Evolutionary conservation across 1,284 basidiomycete species (phyloP).

Genomic region (Peniophora sp.): DNA sequence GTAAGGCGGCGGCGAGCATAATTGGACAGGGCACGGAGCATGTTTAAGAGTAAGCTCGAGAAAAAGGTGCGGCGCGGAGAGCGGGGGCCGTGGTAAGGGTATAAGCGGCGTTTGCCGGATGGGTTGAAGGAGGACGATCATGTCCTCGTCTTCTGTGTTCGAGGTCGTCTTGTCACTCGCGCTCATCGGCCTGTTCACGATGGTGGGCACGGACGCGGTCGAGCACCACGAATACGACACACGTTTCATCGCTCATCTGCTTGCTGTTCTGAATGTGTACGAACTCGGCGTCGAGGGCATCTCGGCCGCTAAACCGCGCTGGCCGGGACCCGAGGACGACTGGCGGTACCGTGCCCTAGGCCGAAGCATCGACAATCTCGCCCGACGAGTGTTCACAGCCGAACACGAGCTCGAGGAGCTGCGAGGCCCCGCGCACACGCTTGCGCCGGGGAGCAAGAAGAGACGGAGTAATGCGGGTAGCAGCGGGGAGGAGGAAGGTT

Average conservation of each 20-base stretch:
- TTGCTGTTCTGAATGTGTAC: constrained; percentile 31
- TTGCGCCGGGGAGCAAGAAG: constrained; percentile 34
- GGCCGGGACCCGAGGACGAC: constrained; percentile 55
- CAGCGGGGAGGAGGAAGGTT: constrained; percentile 4
- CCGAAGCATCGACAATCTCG: constrained; percentile 45
- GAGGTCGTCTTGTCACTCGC: too few species aligned
- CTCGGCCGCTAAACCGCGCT: constrained; percentile 41
- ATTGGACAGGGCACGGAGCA: too few species aligned
- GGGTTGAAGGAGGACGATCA: too few species aligned
- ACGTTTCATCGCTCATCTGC: constrained; percentile 29
- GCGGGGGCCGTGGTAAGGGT: too few species aligned
- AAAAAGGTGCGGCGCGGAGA: too few species aligned
- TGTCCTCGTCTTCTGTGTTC: too few species aligned
- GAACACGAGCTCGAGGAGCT: constrained; percentile 39
- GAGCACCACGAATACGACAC: constrained; percentile 6
- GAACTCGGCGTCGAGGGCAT: constrained; percentile 23
- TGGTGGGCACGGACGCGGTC: background rate
- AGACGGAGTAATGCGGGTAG: constrained; percentile 26
- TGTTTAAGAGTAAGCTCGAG: too few species aligned
- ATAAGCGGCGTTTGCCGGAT: too few species aligned
- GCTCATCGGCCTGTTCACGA: too few species aligned
- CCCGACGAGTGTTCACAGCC: constrained; percentile 52
- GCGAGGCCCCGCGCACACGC: constrained; percentile 29
- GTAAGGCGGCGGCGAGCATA: too few species aligned
- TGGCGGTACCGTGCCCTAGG: constrained; percentile 61